Evolutionary conservation across 495 filamentous ascomycete species (phyloP), one percentile per base, ranked within the genome.

Genomic region (Talaromyces proteolyticus): DNA sequence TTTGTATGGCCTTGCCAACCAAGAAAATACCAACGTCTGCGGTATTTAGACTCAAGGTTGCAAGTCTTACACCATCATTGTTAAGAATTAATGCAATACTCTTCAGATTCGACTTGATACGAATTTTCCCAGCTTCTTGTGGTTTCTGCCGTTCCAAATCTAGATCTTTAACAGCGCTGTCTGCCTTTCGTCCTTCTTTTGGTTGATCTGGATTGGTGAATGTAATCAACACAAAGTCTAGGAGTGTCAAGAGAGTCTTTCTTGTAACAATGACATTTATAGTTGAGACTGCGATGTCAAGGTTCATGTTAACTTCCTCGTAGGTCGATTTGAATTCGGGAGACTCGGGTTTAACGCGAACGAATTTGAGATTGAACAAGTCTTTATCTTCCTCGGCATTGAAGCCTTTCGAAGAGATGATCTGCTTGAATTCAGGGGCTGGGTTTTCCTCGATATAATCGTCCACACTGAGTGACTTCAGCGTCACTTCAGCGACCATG

Each of bases 81-180:
- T 98, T 98, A n/a, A 98, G 78, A 55, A 98, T 91, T 44, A 97
- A 75, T 12, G 86, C 79, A 58, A 98, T 94, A 72, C 88, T 93
- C 68, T 95, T 90, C 40, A 98, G 70, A 50, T 95, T 84, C 20
- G 94, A 82, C 69, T 95, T 95, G 68, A 98, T 91, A 18, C 84
- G 79, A 53, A 89, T 81, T 54, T 87, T 89, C 26, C 68, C 59
- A 53, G 44, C 57, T 52, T 67, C 62, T 42, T 76, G 65, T 36
- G 63, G 51, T 55, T 60, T 54, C 55, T 72, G 65, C 47, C 72
- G 59, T 18, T 66, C 65, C 47, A 69, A 57, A 38, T 65, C 57
- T 20, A 62, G 55, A 6, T 69, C 72, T 44, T 79, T 68, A 49
- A 82, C 74, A 14, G 72, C 62, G 25, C 73, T 73, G 29, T 68